These are phyloP conservation scores for Dioscorea alata DNA, from an alignment of 106 monocot species.

Conservation along the genomic window DNA sequence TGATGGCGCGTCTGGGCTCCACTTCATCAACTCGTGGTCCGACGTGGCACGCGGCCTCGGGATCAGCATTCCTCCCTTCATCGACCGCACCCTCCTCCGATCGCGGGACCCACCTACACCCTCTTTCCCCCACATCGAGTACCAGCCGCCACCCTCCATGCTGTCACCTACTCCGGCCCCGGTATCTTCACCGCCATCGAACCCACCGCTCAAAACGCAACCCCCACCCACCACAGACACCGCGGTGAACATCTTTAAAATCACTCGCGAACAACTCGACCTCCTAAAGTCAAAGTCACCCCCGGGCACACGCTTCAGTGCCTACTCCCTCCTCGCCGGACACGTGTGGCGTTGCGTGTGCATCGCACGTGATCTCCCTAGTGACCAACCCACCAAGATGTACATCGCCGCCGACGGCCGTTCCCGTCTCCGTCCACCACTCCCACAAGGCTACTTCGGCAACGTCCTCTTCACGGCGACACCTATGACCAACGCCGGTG, in stretches of 20 bases:
- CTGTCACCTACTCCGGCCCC: background rate
- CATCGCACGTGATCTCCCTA: conserved; percentile 26
- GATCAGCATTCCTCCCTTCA: conserved; percentile 5
- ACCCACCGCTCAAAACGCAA: background rate
- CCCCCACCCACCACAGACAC: background rate
- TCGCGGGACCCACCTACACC: conserved; percentile 23
- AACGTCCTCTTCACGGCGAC: conserved; percentile 43
- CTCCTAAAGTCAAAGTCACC: conserved; percentile 26
- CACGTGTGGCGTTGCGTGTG: conserved; percentile 37
- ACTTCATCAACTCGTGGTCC: conserved; percentile 36
- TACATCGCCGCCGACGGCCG: conserved; percentile 19
- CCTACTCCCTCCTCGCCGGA: conserved; percentile 23
- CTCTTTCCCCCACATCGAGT: conserved; percentile 25
- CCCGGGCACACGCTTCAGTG: background rate
- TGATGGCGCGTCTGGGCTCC: conserved; percentile 24
- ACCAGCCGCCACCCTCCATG: background rate
- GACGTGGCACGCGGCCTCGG: conserved; percentile 23
- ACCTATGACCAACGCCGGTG: conserved; percentile 49
- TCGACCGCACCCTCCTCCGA: conserved; percentile 47
- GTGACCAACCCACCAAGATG: conserved; percentile 9
- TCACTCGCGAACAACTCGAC: conserved; percentile 17
- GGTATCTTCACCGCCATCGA: background rate
- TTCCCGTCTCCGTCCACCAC: conserved; percentile 16
- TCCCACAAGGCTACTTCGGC: conserved; percentile 27
- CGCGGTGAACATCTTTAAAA: conserved; percentile 35